Base-by-base conservation (phyloP, 176 grass and related monocot genomes). In the Bromus sterilis region DNA sequence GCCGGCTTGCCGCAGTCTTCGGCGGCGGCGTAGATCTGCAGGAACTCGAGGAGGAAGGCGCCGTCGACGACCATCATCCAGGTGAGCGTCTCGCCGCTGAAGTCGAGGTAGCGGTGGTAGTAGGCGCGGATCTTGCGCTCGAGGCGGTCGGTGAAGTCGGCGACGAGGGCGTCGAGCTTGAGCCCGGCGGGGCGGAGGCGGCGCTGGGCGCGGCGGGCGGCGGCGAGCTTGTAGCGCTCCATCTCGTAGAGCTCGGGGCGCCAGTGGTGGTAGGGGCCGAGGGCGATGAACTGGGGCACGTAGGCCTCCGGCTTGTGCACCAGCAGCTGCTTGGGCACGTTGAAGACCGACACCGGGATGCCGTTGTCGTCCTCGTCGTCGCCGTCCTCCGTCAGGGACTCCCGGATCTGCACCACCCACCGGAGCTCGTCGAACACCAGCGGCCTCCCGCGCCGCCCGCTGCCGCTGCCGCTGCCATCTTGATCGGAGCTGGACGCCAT, bases 41-140 rank as follows among this genome's bases (percentile, higher is more conserved):
- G 13, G 87, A 97, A 97, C 78, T 97, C 94, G 11, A 92, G 87
- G 60, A 97, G 69, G 85, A 97, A 97, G 12, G 94, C 91, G 28
- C 84, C 94, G 58, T 97, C 94, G 20, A 97, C 83, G 29, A 90
- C 44, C 94, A 97, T 97, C 89, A 94, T 90, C 94, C 91, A 97
- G n/a, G 94, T 60, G 8, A 94, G 83, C 20, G 94, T 97, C 85
- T 94, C 91, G 28, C 89, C 87, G 70, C 71, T 86, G 80, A 92
- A 92, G 83, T 97, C 94, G 21, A 97, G 91, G 75, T 90, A 90
- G 11, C 94, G 80, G 62, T 97, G 94, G 84, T 97, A 97, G 80
- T 94, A 40, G 1, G 94, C 94, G 7, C 91, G 89, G 65, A 93
- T 74, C 78, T 58, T 91, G 7, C 90, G 86, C 56, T 97, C 94